Conservation (phyloP, 805 yeast species). For the Monosporozyma aquatica region DNA sequence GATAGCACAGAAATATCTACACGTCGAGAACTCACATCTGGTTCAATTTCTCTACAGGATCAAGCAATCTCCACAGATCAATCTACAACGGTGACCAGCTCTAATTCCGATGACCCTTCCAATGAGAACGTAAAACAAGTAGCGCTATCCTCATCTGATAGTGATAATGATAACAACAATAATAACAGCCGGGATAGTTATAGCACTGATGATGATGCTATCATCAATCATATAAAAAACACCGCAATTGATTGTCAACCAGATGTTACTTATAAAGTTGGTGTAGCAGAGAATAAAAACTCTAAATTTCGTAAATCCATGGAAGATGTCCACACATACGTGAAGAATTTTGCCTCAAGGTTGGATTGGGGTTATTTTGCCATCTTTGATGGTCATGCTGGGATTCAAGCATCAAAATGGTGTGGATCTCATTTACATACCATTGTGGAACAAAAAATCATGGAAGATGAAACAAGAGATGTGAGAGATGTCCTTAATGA, state of each 20-base stretch:
- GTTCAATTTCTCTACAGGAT: too few relatives aligned
- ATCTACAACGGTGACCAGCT: neutral
- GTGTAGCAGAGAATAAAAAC: constrained; percentile 87
- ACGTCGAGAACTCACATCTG: too few relatives aligned
- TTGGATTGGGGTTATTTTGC: constrained; percentile 94
- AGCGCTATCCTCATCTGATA: neutral
- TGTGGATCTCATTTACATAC: constrained; percentile 81
- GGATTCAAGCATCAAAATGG: constrained; percentile 87
- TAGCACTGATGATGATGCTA: too few relatives aligned
- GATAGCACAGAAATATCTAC: too few relatives aligned
- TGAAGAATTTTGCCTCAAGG: constrained; percentile 84
- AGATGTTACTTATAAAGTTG: constrained; percentile 67
- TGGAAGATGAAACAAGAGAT: constrained; percentile 40
- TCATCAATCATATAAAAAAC: too few relatives aligned
- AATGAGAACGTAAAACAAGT: neutral
- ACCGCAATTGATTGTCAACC: too few relatives aligned
- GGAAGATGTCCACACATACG: constrained; percentile 95
- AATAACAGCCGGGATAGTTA: too few relatives aligned
- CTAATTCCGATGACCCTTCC: neutral
- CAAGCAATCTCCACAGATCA: neutral
- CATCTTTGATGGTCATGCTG: constrained; percentile 96
- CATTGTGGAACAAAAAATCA: constrained; percentile 50
- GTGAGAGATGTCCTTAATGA: constrained; percentile 57
- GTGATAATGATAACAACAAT: too few relatives aligned
- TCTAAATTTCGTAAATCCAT: constrained; percentile 70